phyloP scores from a whole-genome alignment of 768 basidiomycete genomes.

The Leucocoprinus birnbaumii region DNA sequence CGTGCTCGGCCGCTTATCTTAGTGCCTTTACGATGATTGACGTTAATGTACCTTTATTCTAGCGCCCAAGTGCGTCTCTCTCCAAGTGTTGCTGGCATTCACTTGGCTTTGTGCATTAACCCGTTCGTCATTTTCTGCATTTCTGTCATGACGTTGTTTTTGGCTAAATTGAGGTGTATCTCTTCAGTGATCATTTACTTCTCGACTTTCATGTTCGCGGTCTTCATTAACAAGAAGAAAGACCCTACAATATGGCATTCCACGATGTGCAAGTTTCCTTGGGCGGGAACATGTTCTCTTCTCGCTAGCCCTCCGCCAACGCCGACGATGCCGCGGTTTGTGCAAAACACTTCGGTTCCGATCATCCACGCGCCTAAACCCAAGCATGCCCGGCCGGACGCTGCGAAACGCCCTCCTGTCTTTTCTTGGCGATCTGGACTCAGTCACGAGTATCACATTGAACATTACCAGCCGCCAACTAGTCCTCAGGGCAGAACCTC shows the following conservation, averaged over 20 bases:
- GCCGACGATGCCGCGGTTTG: conserved; percentile 28
- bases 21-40: not conserved
- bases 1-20: not conserved
- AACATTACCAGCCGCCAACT: conserved; percentile 35
- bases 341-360: conserved; percentile 29
- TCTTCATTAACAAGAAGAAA: conserved; percentile 34
- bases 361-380: conserved; percentile 44
- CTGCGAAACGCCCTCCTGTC: conserved; percentile 25
- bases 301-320: conserved; percentile 33
- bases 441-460: conserved; percentile 43
- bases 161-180: not conserved
- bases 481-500: not conserved
- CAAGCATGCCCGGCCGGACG: conserved; percentile 22
- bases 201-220: conserved; percentile 40
- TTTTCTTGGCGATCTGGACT: conserved; percentile 38
- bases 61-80: conserved; percentile 45
- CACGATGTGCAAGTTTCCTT: conserved; percentile 42
- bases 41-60: not conserved
- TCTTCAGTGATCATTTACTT: conserved; percentile 60
- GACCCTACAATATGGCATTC: conserved; percentile 52
- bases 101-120: conserved; percentile 46
- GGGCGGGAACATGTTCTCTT: conserved; percentile 22
- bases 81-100: conserved; percentile 54
- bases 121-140: conserved; percentile 19
- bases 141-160: not conserved